Conservation (phyloP, 306 rosid species). For the Delonix regia region DNA sequence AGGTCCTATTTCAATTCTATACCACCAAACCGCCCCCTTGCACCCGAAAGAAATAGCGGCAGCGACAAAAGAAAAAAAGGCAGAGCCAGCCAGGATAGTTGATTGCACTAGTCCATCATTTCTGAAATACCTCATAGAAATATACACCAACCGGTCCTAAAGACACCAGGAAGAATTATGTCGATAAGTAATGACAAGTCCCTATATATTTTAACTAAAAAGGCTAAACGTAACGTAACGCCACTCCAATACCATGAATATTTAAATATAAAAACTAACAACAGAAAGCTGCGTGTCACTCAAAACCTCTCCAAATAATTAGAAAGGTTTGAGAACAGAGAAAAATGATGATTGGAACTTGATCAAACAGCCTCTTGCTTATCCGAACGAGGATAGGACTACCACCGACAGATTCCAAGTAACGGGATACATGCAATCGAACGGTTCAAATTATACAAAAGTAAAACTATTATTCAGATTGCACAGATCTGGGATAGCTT, state of each 20-base stretch:
- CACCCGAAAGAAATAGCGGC: neutral
- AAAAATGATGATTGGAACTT: neutral
- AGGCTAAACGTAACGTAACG: neutral
- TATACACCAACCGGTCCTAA: neutral
- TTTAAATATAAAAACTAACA: neutral
- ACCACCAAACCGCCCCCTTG: slow-evolving; percentile 1
- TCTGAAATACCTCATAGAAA: neutral
- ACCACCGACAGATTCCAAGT: slow-evolving; percentile 33
- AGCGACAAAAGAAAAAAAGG: neutral
- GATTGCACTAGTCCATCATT: slow-evolving; percentile 1
- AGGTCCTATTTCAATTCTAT: neutral
- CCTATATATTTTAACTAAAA: neutral
- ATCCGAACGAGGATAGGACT: neutral
- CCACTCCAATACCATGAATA: neutral
- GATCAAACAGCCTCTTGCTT: neutral
- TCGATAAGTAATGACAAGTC: neutral
- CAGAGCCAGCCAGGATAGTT: neutral
- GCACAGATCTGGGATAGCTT: slow-evolving; percentile 17
- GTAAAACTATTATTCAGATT: neutral
- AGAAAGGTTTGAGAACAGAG: neutral
- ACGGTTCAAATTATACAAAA: neutral
- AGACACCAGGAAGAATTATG: neutral
- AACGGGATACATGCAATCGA: neutral
- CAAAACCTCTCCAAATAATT: neutral
- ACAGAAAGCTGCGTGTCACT: neutral